Conservation (phyloP, 305 asterid genomes). For the Fraxinus platypoda region DNA sequence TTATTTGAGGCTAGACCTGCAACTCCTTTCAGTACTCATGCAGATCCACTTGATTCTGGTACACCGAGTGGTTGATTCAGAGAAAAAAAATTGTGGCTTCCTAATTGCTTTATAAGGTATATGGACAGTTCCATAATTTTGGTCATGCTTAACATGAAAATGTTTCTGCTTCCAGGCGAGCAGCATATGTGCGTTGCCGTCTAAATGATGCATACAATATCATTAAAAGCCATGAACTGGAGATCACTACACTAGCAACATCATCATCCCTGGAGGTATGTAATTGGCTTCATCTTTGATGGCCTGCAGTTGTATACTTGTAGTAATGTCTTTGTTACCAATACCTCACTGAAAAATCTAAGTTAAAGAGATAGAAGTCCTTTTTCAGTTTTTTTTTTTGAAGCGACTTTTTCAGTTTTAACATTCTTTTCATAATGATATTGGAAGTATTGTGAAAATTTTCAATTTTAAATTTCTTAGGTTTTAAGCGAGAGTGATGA, state of each 20-base stretch:
- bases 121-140: background rate
- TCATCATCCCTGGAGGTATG: conserved; percentile 66
- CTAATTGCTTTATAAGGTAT: background rate
- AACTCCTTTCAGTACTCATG: background rate
- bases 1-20: background rate
- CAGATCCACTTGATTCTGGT: background rate
- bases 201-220: conserved; percentile 39
- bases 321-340: background rate
- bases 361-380: background rate
- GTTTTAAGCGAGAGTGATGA: conserved; percentile 59
- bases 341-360: background rate
- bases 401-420: background rate
- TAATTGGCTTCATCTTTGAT: conserved; percentile 6
- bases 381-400: background rate
- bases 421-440: background rate
- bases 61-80: background rate
- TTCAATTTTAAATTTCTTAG: conserved; percentile 33
- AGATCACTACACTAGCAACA: conserved; percentile 74
- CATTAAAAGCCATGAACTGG: conserved; percentile 57
- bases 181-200: conserved; percentile 73
- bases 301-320: background rate
- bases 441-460: background rate
- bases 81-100: background rate
- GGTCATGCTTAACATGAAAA: background rate
- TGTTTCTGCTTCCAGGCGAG: conserved; percentile 42